These are phyloP conservation scores for Nyssa sinensis DNA, from an alignment of 148 eudicot genomes.

Conservation along the genomic window DNA sequence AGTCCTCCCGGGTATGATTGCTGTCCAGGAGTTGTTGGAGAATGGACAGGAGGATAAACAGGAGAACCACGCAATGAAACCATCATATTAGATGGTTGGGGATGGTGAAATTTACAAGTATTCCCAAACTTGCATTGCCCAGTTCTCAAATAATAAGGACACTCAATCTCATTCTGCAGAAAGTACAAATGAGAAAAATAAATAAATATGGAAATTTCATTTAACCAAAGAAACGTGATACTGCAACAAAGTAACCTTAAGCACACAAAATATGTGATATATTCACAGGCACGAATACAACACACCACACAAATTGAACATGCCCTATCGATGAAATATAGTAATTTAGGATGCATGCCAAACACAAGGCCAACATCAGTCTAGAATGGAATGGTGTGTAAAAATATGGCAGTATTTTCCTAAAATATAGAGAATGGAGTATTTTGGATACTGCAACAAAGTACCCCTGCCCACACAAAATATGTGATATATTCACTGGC, in stretches of 20 bases:
- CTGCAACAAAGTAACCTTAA: not conserved
- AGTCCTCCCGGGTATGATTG: slow-evolving; percentile 73
- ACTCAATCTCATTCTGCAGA: slow-evolving; percentile 70
- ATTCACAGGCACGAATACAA: not conserved
- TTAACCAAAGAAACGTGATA: not conserved
- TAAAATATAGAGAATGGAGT: no score
- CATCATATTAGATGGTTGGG: slow-evolving; percentile 81
- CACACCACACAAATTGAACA: not conserved
- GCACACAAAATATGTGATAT: not conserved
- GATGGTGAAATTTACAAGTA: slow-evolving; percentile 95
- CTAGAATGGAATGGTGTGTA: not conserved
- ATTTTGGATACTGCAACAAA: no score
- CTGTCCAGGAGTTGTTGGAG: slow-evolving; percentile 78
- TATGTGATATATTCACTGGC: no score
- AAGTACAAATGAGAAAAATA: not conserved
- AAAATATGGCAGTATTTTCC: no score
- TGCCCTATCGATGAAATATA: not conserved
- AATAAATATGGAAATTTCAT: not conserved
- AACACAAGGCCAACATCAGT: not conserved
- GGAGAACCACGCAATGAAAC: slow-evolving; percentile 75
- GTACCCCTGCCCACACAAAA: no score
- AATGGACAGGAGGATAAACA: slow-evolving; percentile 78
- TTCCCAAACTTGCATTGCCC: slow-evolving; percentile 95
- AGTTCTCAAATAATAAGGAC: slow-evolving; percentile 89
- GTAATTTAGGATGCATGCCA: not conserved